A percentile compares a stretch with the other conserved stretches of the same genome.
These are phyloP conservation scores for Monilinia fructicola DNA, from an alignment of 2,329 filamentous ascomycete genomes.

Conservation along the genomic window DNA sequence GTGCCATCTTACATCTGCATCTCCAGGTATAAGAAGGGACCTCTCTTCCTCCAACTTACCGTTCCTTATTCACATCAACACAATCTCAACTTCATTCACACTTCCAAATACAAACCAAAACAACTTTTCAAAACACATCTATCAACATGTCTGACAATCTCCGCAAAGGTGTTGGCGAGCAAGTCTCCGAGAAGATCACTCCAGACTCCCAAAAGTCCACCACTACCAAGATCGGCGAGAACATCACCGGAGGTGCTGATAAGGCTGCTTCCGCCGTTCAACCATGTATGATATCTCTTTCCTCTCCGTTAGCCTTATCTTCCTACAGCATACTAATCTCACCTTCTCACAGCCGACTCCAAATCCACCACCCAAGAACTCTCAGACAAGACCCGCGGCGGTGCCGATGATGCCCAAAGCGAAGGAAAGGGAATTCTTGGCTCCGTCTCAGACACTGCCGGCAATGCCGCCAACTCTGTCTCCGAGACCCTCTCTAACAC, in stretches of 20 bases:
- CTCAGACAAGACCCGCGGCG: constrained; percentile 46
- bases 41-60: neutral
- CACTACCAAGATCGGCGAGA: constrained; percentile 44
- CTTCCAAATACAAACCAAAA: neutral
- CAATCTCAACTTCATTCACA: neutral
- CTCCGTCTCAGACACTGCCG: constrained; percentile 45
- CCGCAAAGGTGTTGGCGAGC: constrained; percentile 52
- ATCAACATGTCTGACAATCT: constrained; percentile 24
- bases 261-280: constrained; percentile 48
- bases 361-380: constrained; percentile 51
- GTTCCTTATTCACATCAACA: constrained; percentile 7
- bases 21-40: constrained; percentile 6
- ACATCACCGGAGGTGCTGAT: constrained; percentile 47
- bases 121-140: neutral
- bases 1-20: neutral
- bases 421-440: constrained; percentile 45
- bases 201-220: constrained; percentile 56
- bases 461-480: constrained; percentile 34
- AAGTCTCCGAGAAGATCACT: constrained; percentile 51
- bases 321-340: neutral
- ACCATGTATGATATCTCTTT: constrained; percentile 41
- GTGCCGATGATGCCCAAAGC: constrained; percentile 44
- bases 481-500: constrained; percentile 24
- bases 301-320: constrained; percentile 10
- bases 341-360: constrained; percentile 34